Conservation (phyloP, 352 stramenopile genomes). For the Pythium volutum region DNA sequence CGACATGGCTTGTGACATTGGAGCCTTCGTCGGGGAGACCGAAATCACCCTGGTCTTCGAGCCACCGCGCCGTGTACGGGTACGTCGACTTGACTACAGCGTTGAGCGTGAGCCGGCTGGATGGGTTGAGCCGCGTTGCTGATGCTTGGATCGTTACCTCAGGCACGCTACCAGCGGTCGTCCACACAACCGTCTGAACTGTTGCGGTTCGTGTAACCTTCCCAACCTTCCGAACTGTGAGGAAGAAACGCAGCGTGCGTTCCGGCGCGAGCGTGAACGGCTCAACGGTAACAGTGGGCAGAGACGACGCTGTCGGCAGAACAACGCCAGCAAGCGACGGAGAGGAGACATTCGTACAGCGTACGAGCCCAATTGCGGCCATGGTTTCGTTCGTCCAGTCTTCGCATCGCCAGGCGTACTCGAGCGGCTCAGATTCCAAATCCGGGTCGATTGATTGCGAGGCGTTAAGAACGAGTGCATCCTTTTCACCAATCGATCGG, state of each 20-base stretch:
- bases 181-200: conserved; percentile 44
- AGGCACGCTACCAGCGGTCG: conserved; percentile 39
- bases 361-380: not conserved
- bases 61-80: conserved; percentile 52
- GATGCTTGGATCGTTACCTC: conserved; percentile 34
- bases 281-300: conserved; percentile 31
- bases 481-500: conserved; percentile 44
- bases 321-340: not conserved
- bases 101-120: conserved; percentile 35
- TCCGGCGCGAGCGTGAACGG: conserved; percentile 43
- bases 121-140: conserved; percentile 44
- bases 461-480: conserved; percentile 49
- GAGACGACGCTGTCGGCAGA: conserved; percentile 8
- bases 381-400: conserved; percentile 45
- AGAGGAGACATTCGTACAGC: conserved; percentile 19
- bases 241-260: conserved; percentile 43
- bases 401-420: conserved; percentile 48
- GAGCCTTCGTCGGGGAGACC: conserved; percentile 25
- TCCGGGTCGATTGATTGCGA: conserved; percentile 55
- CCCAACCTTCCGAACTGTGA: conserved; percentile 36
- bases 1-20: conserved; percentile 30
- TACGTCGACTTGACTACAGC: conserved; percentile 53
- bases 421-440: conserved; percentile 28
- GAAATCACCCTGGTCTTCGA: conserved; percentile 58
- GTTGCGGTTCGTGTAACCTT: conserved; percentile 13